Percentiles rank a stretch among this genome's conserved stretches.
These are phyloP conservation scores for Jamesozyma piceae DNA, from an alignment of 805 yeast species.

Conservation along the genomic window DNA sequence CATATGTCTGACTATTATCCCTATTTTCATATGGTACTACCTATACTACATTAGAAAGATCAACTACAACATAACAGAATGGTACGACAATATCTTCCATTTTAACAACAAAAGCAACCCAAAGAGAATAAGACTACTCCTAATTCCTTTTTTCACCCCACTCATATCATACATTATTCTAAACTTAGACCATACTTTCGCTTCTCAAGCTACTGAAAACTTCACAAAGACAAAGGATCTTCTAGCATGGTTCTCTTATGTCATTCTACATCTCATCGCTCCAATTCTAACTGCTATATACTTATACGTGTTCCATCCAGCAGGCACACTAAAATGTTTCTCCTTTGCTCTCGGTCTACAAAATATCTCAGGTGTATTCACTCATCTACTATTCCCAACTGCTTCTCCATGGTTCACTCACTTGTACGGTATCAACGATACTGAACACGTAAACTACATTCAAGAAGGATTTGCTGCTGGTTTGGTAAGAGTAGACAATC, in stretches of 20 bases:
- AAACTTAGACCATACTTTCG: constrained; percentile 37
- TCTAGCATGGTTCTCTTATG: constrained; percentile 54
- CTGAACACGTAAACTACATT: constrained; percentile 43
- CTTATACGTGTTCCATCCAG: constrained; percentile 56
- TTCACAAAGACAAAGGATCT: constrained; percentile 41
- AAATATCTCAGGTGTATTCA: constrained; percentile 49
- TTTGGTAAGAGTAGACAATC: constrained; percentile 52
- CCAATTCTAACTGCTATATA: constrained; percentile 56
- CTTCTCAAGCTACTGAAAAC: constrained; percentile 30
- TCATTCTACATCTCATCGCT: constrained; percentile 48
- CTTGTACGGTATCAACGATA: constrained; percentile 45
- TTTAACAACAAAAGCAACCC: constrained; percentile 10
- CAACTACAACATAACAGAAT: constrained; percentile 17
- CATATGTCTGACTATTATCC: constrained; percentile 12
- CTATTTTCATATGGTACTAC: constrained; percentile 22
- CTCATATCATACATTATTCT: constrained; percentile 36
- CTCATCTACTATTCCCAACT: constrained; percentile 56
- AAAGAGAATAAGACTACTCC: constrained; percentile 12
- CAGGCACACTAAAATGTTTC: constrained; percentile 50
- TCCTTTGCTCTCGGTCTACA: constrained; percentile 49
- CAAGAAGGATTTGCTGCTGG: constrained; percentile 69
- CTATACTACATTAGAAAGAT: constrained; percentile 17
- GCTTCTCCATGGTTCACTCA: constrained; percentile 72
- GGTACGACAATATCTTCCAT: constrained; percentile 20
- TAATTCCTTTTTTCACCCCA: constrained; percentile 32